Percentiles rank a stretch among this genome's conserved stretches.
phyloP scores from a whole-genome alignment of 345 rosid species.

The Lepidium aucheri region DNA sequence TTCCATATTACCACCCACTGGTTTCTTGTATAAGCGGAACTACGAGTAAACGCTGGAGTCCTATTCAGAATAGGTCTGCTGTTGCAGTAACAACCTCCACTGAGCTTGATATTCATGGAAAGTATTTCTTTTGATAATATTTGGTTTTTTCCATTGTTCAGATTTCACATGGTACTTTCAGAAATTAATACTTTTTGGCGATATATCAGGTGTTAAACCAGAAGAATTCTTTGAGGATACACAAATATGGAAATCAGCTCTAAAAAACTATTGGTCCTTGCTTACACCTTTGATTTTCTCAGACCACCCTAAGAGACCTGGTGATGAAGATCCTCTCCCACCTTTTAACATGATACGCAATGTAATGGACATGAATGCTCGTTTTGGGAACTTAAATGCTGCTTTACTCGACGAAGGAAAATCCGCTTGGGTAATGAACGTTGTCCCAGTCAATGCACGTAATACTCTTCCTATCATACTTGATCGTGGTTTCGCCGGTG shows the following conservation, averaged over 20 bases:
- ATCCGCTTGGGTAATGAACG: conserved; percentile 94
- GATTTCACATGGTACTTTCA: background rate
- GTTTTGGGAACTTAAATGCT: conserved; percentile 70
- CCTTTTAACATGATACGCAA: conserved; percentile 96
- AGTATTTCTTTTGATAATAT: conserved; percentile 33
- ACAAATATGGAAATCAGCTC: conserved; percentile 65
- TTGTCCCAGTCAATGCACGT: conserved; percentile 67
- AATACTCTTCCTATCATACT: conserved; percentile 83
- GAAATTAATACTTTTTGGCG: background rate
- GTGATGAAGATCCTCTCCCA: conserved; percentile 95
- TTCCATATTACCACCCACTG: conserved; percentile 73
- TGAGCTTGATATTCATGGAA: conserved; percentile 79
- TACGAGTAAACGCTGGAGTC: conserved; percentile 73
- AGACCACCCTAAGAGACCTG: conserved; percentile 99
- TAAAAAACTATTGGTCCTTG: conserved; percentile 88
- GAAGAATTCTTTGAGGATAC: conserved; percentile 71
- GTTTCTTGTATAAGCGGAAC: conserved; percentile 73
- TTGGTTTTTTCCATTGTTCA: background rate
- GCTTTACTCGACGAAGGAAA: conserved; percentile 70
- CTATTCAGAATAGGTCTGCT: conserved; percentile 77
- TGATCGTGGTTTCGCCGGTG: conserved; percentile 88
- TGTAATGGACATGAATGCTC: conserved; percentile 99
- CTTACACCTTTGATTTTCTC: conserved; percentile 94
- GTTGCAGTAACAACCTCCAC: conserved; percentile 41
- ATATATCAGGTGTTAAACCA: conserved; percentile 52